Evolutionary conservation across 495 filamentous ascomycete species (phyloP), one percentile per base, ranked within the genome.

Genomic region (Friedmanniomyces endolithicus): DNA sequence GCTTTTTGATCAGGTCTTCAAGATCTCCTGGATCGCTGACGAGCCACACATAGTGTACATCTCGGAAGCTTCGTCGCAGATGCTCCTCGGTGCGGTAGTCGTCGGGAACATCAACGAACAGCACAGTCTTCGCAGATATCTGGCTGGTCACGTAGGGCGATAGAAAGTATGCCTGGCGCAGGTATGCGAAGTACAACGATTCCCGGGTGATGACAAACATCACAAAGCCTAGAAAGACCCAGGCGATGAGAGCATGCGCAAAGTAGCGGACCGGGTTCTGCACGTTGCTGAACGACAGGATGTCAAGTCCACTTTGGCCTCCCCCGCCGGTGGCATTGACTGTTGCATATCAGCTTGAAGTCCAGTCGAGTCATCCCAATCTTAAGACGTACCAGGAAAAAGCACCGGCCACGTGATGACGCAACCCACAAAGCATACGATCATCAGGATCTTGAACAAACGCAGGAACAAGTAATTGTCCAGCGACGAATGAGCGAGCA

Each of bases 131-230:
- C 2, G 92, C 90, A 1, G 92, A 96, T 55, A 96, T 83, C 59
- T 88, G 85, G 63, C 81, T 85, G 47, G 87, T 80, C 67, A 94
- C 87, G 27, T 85, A 75, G 16, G 89, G 90, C 39, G 89, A 90
- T 52, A 94, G 75, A 48, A 90, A 74, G 71, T 94, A 95, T 0
- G 90, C 92, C 74, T 98, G 92, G 61, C 89, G 88, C 57, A 96
- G 68, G 68, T 94, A 95, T 76, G 94, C 85, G 69, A 85, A 94
- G 77, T 79, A 95, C 65, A 96, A 83, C 69, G 81, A 83, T 70
- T 98, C 90, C 37, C 92, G 80, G 58, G 88, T 84, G 56, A 98
- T 81, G 66, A 90, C 80, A 66, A 84, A 85, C 72, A 95, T 85
- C 61, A 98, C 74, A 61, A 95, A 90, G 40, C 78, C 76, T 76